phyloP scores from a whole-genome alignment of 1,139 yeast species.

The Pichia sp. region DNA sequence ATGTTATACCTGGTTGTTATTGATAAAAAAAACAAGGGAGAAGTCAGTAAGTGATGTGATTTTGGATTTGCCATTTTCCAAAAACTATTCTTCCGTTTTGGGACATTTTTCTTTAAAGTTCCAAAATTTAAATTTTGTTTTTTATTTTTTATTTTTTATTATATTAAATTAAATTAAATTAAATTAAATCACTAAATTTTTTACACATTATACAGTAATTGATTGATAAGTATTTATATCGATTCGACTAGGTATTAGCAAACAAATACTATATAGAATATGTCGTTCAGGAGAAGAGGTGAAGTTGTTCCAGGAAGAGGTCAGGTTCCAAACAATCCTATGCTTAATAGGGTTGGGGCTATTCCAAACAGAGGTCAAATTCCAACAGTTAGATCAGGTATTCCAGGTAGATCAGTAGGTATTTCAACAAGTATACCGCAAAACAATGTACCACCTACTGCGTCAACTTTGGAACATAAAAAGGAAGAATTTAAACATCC shows the following conservation, averaged over 20 bases:
- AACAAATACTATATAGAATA: slow-evolving; percentile 19
- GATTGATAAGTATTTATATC: not conserved
- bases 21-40: not conserved
- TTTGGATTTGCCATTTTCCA: not conserved
- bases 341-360: slow-evolving; percentile 7
- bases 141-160: not conserved
- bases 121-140: not conserved
- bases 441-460: not conserved
- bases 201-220: not conserved
- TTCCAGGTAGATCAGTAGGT: not conserved
- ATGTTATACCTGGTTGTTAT: not conserved
- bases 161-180: not conserved
- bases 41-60: not conserved
- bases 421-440: not conserved
- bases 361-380: not conserved
- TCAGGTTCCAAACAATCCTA: slow-evolving; percentile 10
- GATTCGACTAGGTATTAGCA: no score
- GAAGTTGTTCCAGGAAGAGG: slow-evolving; percentile 42
- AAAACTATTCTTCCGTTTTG: not conserved
- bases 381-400: not conserved
- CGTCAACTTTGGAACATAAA: not conserved
- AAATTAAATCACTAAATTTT: not conserved
- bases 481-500: slow-evolving; percentile 26
- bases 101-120: not conserved
- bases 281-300: slow-evolving; percentile 70